phyloP scores from a whole-genome alignment of 164 flowering plant genomes.

The Vitis rupestris region DNA sequence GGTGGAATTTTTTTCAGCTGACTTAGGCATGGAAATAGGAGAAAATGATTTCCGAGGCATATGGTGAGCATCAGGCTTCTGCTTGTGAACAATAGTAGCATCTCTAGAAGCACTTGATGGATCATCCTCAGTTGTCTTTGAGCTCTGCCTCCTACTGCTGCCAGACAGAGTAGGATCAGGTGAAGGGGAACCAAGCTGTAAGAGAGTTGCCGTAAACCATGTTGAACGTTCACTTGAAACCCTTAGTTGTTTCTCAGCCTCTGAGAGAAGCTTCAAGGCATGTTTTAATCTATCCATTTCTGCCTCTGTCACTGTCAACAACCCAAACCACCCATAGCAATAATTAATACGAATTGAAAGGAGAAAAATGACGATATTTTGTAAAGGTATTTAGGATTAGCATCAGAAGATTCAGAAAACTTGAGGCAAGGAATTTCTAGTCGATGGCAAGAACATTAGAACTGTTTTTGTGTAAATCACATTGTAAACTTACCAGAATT shows the following conservation, averaged over 20 bases:
- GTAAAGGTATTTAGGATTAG: not conserved
- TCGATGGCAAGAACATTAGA: too few species aligned
- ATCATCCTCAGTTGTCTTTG: constrained; percentile 65
- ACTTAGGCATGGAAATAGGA: constrained; percentile 37
- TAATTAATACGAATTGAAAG: not conserved
- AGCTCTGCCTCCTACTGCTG: constrained; percentile 71
- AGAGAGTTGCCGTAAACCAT: constrained; percentile 92
- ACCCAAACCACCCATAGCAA: constrained; percentile 3
- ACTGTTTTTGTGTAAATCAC: too few species aligned
- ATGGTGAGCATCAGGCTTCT: constrained; percentile 32
- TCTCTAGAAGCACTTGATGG: constrained; percentile 56
- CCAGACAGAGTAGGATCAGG: constrained; percentile 57
- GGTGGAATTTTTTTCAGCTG: constrained; percentile 27
- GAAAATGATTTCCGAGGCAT: constrained; percentile 39
- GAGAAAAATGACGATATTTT: not conserved
- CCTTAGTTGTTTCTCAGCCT: constrained; percentile 96
- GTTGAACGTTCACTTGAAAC: constrained; percentile 83
- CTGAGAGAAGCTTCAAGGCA: constrained; percentile 87
- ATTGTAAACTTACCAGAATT: too few species aligned
- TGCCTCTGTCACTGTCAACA: constrained; percentile 64
- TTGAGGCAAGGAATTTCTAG: not conserved
- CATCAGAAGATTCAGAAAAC: not conserved
- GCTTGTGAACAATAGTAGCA: constrained; percentile 27
- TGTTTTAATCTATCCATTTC: constrained; percentile 79
- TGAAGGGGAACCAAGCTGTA: constrained; percentile 87